These are phyloP conservation scores for Suaeda aralocaspica DNA, from an alignment of 148 eudicot species.

Conservation along the genomic window DNA sequence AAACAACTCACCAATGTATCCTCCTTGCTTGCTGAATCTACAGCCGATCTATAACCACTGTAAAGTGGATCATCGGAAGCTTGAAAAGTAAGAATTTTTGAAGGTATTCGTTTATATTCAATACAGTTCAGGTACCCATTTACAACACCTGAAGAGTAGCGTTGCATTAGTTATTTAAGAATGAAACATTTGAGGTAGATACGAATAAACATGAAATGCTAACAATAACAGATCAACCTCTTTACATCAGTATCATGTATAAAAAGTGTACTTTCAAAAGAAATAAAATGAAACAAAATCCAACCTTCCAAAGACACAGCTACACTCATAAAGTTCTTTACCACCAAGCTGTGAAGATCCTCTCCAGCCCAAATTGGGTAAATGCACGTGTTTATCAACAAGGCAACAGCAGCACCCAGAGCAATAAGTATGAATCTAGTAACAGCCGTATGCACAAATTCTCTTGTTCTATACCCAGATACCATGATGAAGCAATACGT, in stretches of 20 bases:
- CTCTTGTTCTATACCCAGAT: constrained; percentile 76
- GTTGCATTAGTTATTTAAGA: constrained; percentile 14
- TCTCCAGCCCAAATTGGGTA: constrained; percentile 98
- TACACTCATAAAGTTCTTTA: constrained; percentile 63
- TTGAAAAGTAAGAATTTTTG: constrained; percentile 73
- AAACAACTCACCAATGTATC: constrained; percentile 56
- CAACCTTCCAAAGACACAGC: constrained; percentile 88
- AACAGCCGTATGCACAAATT: constrained; percentile 62
- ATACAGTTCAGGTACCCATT: constrained; percentile 66
- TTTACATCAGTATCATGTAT: not conserved
- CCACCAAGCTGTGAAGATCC: constrained; percentile 78
- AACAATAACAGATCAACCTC: not conserved
- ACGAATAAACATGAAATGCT: not conserved
- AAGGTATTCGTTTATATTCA: constrained; percentile 64
- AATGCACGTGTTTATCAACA: constrained; percentile 61
- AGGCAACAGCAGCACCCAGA: constrained; percentile 71
- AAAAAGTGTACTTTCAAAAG: too few species aligned
- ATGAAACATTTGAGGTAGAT: constrained; percentile 21
- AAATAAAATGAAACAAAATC: constrained; percentile 2
- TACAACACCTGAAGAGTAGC: constrained; percentile 57
- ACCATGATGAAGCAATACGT: constrained; percentile 85
- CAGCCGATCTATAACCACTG: constrained; percentile 71
- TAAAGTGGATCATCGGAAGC: constrained; percentile 79
- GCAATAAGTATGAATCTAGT: constrained; percentile 80
- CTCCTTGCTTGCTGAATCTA: constrained; percentile 77